Conservation (phyloP, 129 eudicot genomes). For the Pseudognaphalium luteoalbum region DNA sequence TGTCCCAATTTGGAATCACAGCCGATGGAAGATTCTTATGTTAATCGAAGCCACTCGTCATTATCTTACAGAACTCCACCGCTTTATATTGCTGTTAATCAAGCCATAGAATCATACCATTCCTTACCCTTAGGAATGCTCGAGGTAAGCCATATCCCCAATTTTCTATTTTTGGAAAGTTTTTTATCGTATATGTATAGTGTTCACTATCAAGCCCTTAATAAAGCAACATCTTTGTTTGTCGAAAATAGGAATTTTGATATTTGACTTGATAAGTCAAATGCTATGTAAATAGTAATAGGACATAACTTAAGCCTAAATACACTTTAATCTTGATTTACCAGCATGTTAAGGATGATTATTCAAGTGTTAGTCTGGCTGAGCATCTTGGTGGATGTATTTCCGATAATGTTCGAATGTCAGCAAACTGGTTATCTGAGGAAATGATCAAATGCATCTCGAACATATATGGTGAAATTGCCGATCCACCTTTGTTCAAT, state of each 20-base stretch:
- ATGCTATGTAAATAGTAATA: background rate
- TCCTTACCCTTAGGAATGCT: constrained; percentile 82
- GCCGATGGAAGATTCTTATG: constrained; percentile 45
- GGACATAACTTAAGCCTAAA: background rate
- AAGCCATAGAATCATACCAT: constrained; percentile 64
- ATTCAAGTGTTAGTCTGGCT: constrained; percentile 50
- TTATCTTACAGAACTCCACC: constrained; percentile 68
- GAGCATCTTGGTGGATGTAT: constrained; percentile 48
- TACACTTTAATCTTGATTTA: background rate
- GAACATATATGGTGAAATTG: constrained; percentile 61
- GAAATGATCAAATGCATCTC: constrained; percentile 80
- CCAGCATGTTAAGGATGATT: constrained; percentile 49
- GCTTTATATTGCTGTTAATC: constrained; percentile 37
- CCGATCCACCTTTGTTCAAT: constrained; percentile 58
- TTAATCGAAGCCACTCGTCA: constrained; percentile 75
- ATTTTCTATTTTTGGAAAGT: background rate
- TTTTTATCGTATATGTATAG: background rate
- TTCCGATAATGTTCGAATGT: constrained; percentile 34
- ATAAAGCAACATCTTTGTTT: background rate
- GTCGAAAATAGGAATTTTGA: background rate
- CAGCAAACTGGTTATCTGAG: constrained; percentile 78
- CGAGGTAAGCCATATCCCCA: constrained; percentile 45
- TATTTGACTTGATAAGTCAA: too few species aligned
- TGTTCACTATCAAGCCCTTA: background rate
- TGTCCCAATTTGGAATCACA: constrained; percentile 39